Evolutionary conservation across 2,329 filamentous ascomycete species (phyloP), one percentile per base, ranked within the genome.

Genomic region (Nemania serpens): DNA sequence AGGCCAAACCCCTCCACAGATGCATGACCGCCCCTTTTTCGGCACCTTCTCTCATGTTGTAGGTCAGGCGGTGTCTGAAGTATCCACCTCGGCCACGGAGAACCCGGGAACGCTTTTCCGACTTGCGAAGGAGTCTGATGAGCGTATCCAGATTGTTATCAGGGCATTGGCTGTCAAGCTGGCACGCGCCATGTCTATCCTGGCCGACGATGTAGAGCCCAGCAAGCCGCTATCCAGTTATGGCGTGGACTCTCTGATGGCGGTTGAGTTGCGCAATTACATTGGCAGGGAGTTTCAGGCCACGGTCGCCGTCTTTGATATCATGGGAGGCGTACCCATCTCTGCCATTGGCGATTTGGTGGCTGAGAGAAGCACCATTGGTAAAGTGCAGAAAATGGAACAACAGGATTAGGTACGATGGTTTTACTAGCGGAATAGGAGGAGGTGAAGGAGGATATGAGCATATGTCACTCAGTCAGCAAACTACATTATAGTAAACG

Each of bases 191-290:
- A 62, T 73, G 52, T 50, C 55, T 12, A 65, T 72, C 6, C 41
- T 65, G 7, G 48, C 61, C 4, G 57, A 64, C 11, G 70, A 73
- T 20, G 65, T 74, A 7, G 68, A 73, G 39, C 22, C 58, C 1
- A 50, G 58, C 13, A 68, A 67, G 51, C 65, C 66, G 13, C 61
- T 74, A 1, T 71, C 71, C 0, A 68, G 65, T 6, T 70, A 69
- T 43, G 72, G 72, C 2, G 68, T 74, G 2, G 72, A 75, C 60
- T 75, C 73, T 0, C 68, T 75, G 1, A 68, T 75, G 45, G 73
- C 72, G 3, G 68, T 74, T 1, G 73, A 75, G 45, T 43, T 75
- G 42, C 63, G 73, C 1, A 72, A 71, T 20, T 75, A 71, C 66
- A 69, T 75, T 5, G 49, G 49, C 15, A 54, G 58, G 6, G 65